phyloP scores from a whole-genome alignment of 257 asterid species.

The Misopates orontium region DNA sequence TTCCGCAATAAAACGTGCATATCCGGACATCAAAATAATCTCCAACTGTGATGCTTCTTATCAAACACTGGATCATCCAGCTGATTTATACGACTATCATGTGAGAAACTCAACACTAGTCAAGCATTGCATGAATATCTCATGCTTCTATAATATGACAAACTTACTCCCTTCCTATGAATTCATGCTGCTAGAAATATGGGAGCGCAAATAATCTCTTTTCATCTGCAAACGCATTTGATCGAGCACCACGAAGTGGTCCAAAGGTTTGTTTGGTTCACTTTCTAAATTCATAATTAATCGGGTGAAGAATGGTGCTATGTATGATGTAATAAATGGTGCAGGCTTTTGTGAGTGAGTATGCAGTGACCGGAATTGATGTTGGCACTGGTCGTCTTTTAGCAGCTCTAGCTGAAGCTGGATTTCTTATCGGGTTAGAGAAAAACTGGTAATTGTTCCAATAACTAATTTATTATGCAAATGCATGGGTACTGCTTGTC shows the following conservation, averaged over 20 bases:
- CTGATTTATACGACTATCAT: slow-evolving; percentile 87
- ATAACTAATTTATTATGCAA: not conserved
- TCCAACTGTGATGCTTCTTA: slow-evolving; percentile 90
- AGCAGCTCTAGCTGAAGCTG: slow-evolving; percentile 94
- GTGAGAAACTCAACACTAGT: slow-evolving; percentile 40
- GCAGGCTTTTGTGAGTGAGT: slow-evolving; percentile 98
- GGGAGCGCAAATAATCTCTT: slow-evolving; percentile 54
- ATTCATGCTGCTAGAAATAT: slow-evolving; percentile 58
- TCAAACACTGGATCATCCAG: slow-evolving; percentile 77
- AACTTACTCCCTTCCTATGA: slow-evolving; percentile 9
- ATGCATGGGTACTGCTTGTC: not conserved
- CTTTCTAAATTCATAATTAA: slow-evolving; percentile 14
- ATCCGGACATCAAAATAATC: slow-evolving; percentile 79
- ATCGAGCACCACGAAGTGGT: slow-evolving; percentile 61
- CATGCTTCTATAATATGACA: not conserved
- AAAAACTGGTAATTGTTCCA: slow-evolving; percentile 65
- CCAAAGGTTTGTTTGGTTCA: slow-evolving; percentile 69
- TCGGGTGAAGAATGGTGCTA: slow-evolving; percentile 20
- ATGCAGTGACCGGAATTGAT: slow-evolving; percentile 83
- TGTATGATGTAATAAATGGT: slow-evolving; percentile 13
- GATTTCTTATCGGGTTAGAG: slow-evolving; percentile 84
- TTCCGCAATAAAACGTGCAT: slow-evolving; percentile 56
- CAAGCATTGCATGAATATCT: slow-evolving; percentile 6
- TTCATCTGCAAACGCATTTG: slow-evolving; percentile 50
- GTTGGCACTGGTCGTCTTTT: slow-evolving; percentile 86